Percentiles rank a stretch among this genome's conserved stretches.
Evolutionary conservation across 176 grass and related monocot genomes (phyloP).

Genomic region (Aegilops tauschii): DNA sequence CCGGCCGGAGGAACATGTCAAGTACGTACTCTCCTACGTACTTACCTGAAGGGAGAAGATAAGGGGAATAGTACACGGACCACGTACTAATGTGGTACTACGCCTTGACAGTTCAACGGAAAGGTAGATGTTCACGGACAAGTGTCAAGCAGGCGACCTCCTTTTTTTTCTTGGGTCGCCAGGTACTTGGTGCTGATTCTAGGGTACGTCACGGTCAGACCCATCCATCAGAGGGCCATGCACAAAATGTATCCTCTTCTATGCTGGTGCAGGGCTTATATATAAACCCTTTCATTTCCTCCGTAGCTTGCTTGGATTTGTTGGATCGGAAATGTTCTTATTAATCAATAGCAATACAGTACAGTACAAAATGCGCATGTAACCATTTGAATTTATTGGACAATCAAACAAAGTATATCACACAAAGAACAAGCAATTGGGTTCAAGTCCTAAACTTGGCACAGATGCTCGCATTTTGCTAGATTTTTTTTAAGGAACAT

Average conservation of each 20-base stretch:
- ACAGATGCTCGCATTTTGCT: no score
- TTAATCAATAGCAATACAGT: not conserved
- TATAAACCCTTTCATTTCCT: not conserved
- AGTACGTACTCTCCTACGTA: not conserved
- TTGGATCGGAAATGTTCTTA: not conserved
- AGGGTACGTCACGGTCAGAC: constrained; percentile 11
- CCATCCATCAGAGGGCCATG: not conserved
- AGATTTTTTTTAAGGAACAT: no score
- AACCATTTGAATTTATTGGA: no score
- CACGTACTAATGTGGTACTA: not conserved
- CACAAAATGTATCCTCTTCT: not conserved
- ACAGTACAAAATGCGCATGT: not conserved
- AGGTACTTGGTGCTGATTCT: constrained; percentile 8
- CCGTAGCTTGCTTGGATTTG: not conserved
- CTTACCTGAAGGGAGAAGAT: not conserved
- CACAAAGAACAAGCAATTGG: no score
- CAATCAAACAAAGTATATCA: no score
- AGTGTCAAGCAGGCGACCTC: constrained; percentile 19
- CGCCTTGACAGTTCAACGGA: constrained; percentile 26
- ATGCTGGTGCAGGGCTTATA: not conserved
- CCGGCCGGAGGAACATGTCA: not conserved
- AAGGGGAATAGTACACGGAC: not conserved
- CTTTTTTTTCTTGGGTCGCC: not conserved
- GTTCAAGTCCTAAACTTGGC: no score
- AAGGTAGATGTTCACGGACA: constrained; percentile 22